Evolutionary conservation across 257 asterid species (phyloP), one percentile per base, ranked within the genome.

Genomic region (Nicotiana attenuata): DNA sequence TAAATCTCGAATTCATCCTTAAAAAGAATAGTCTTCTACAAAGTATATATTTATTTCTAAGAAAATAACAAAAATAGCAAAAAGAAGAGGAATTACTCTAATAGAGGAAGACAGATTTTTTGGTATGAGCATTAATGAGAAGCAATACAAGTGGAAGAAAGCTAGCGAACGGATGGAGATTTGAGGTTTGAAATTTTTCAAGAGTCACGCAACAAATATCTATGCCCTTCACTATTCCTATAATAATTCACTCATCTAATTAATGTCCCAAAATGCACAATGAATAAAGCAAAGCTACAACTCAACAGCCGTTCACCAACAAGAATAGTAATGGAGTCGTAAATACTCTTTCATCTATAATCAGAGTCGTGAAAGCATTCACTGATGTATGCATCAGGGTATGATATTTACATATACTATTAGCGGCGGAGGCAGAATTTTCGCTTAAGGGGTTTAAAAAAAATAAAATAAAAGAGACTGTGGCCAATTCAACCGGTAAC

Each of bases 141-240:
- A 47, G 79, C n/a, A 73, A 73, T 73, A 47, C 79, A 73, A 73
- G 9, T 73, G 79, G 61, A 73, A 47, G 63, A 50, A 73, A 73
- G 19, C 41, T 47, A 73, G 63, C 16, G 63, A 47, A 73, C 24
- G 22, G 79, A 7, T 14, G 41, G 79, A 50, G 4, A 73, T 47
- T 47, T 73, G 63, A 61, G 41, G 50, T 60, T 73, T 7, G 79
- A 47, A 47, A 73, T 73, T 73, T 73, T 22, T 50, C 41, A 73
- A 50, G 20, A 50, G 79, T 73, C 79, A 73, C 79, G 79, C 63
- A 73, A 73, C 79, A 47, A 73, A 50, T 73, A 73, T 73, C 63
- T 73, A 24, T 73, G 61, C 63, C 79, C 63, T 73, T 47, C 41
- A 24, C 79, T 73, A 73, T 47, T 73, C 79, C 16, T 56, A 56